Evolutionary conservation across 1,284 basidiomycete genomes (phyloP), one percentile per base, ranked within the genome.

Genomic region (Ustilago tritici): DNA sequence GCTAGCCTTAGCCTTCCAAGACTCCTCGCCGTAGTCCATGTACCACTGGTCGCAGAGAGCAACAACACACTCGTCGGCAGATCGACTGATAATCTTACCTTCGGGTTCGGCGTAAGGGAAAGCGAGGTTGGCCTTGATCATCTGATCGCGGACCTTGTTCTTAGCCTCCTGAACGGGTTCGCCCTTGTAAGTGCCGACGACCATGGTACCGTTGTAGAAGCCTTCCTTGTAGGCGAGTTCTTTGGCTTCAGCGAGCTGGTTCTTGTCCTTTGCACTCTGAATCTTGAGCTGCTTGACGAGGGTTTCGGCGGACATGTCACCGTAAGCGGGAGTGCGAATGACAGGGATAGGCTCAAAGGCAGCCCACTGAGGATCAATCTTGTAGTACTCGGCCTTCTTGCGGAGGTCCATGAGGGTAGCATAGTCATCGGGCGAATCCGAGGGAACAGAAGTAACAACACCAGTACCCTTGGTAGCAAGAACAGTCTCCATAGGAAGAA

Each of bases 11-110:
- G 90, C 91, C 87, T 92, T 93, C 97, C 97, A 99, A 46, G 87
- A 87, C 3, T 91, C 86, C 89, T 98, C 95, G 82, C 96, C 97
- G 85, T 99, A 99, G 88, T 99, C 95, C 86, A 99, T 88, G 88
- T 99, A 99, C 95, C 96, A 99, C 88, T 99, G 97, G 86, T 99
- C 97, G 90, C 95, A 96, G 76, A 99, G 89, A 7, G 96, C 95
- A 68, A 99, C 95, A 40, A 98, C 93, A 88, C 96, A 99, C 88
- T 98, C 96, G 85, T 99, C 96, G 28, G 90, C 91, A 87, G 92
- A 94, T 60, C 96, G 90, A 65, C 93, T 94, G 84, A 95, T 91
- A 84, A 98, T 92, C 84, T 93, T 87, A 65, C 93, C 94, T 87
- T 98, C 96, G 0, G 97, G 97, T 88, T 99, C 97, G 19, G 95